phyloP scores from a whole-genome alignment of 345 rosid genomes.

The Xanthoceras sorbifolium region DNA sequence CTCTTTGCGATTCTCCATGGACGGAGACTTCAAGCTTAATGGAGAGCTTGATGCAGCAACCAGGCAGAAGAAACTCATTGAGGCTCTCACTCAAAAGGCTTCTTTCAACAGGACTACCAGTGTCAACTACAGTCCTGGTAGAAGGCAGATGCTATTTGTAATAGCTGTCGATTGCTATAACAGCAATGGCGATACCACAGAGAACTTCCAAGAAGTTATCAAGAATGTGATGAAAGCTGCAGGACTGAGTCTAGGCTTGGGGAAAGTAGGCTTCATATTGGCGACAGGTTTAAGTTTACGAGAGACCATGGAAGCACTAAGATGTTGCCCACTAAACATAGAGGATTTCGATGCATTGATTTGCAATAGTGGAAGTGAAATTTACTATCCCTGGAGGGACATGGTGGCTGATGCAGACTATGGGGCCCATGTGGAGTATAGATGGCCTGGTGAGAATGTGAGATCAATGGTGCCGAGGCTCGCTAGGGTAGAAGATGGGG shows the following conservation, averaged over 20 bases:
- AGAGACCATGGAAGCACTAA: slow-evolving; percentile 57
- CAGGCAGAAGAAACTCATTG: slow-evolving; percentile 71
- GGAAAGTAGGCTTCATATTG: slow-evolving; percentile 64
- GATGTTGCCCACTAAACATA: slow-evolving; percentile 51
- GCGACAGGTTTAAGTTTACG: slow-evolving; percentile 61
- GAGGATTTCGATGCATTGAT: slow-evolving; percentile 82
- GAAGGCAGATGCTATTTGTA: slow-evolving; percentile 78
- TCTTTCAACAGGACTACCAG: slow-evolving; percentile 43
- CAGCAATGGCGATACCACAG: slow-evolving; percentile 43
- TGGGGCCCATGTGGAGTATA: slow-evolving; percentile 72
- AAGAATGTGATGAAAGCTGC: slow-evolving; percentile 68
- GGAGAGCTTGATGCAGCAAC: slow-evolving; percentile 68
- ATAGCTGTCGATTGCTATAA: slow-evolving; percentile 70
- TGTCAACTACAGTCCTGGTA: slow-evolving; percentile 57
- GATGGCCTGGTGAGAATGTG: slow-evolving; percentile 89
- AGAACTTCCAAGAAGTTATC: slow-evolving; percentile 49
- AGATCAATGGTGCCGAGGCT: slow-evolving; percentile 51
- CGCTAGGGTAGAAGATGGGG: slow-evolving; percentile 51
- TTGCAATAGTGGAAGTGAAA: slow-evolving; percentile 83
- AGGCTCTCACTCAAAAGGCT: slow-evolving; percentile 56
- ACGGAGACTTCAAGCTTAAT: slow-evolving; percentile 67
- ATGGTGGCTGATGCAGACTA: slow-evolving; percentile 70
- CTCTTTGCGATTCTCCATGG: slow-evolving; percentile 77
- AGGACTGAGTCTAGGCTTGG: slow-evolving; percentile 44
- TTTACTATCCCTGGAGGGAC: slow-evolving; percentile 82